phyloP scores from a whole-genome alignment of 768 basidiomycete species.

The Sporobolomyces phaffii region DNA sequence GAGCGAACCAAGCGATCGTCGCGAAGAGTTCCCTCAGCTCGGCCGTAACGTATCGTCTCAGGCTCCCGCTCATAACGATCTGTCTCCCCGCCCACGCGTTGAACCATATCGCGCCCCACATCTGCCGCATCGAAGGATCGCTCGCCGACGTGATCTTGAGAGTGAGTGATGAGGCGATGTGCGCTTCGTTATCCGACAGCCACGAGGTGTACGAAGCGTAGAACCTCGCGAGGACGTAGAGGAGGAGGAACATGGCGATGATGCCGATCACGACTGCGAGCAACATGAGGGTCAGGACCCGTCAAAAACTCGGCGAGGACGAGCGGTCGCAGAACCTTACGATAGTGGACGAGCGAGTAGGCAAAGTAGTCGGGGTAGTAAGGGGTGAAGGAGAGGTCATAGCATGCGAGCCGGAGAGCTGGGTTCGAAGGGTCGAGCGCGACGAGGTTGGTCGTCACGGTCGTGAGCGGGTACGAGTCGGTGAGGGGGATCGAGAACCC shows the following conservation, averaged over 20 bases:
- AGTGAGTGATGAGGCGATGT: constrained; percentile 51
- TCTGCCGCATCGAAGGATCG: constrained; percentile 52
- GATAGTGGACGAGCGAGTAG: constrained; percentile 48
- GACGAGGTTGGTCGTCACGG: constrained; percentile 73
- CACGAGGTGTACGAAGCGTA: constrained; percentile 79
- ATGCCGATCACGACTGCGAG: constrained; percentile 62
- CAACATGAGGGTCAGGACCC: too few relatives aligned
- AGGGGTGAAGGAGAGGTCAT: constrained; percentile 72
- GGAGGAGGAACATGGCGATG: constrained; percentile 61
- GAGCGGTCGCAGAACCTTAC: not conserved
- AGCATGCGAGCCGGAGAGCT: constrained; percentile 71
- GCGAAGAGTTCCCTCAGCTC: constrained; percentile 85
- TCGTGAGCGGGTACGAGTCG: constrained; percentile 65
- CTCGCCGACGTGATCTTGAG: constrained; percentile 30
- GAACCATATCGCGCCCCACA: constrained; percentile 78
- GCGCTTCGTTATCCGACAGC: constrained; percentile 55
- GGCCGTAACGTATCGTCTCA: constrained; percentile 88
- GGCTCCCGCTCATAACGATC: constrained; percentile 71
- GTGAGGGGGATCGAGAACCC: constrained; percentile 62
- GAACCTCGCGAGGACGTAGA: constrained; percentile 73
- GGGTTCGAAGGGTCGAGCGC: constrained; percentile 71
- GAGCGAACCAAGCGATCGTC: constrained; percentile 85
- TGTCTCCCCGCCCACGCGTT: constrained; percentile 90
- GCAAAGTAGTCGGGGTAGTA: constrained; percentile 50
- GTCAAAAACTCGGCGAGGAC: too few relatives aligned